Conservation (phyloP, 106 monocot species). For the Phalaenopsis aphrodite region DNA sequence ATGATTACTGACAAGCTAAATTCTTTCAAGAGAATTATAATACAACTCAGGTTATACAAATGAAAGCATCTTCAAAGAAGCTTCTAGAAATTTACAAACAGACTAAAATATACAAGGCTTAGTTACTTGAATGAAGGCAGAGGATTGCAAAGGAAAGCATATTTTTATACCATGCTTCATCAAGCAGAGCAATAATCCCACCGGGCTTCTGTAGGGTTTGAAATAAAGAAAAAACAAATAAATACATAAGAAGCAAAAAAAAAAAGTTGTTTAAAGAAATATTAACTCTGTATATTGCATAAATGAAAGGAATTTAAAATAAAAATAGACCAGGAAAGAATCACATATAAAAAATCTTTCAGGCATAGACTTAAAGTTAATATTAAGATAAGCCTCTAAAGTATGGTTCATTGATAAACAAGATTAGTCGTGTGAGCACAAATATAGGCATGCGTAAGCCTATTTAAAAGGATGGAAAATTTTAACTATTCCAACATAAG, state of each 20-base stretch:
- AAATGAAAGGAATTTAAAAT: not conserved
- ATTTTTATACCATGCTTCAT: conserved; percentile 89
- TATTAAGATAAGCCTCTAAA: not conserved
- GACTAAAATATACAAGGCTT: not conserved
- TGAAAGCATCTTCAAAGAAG: not conserved
- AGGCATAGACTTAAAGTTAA: not conserved
- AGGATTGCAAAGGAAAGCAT: not conserved
- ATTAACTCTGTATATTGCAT: not conserved
- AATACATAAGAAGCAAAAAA: not conserved
- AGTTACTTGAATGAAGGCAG: not conserved
- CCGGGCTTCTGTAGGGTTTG: conserved; percentile 78
- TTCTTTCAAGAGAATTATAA: not conserved
- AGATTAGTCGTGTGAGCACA: not conserved
- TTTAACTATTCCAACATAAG: not conserved
- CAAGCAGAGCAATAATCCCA: conserved; percentile 90
- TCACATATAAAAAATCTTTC: no score
- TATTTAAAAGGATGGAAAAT: not conserved
- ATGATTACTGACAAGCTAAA: conserved; percentile 6
- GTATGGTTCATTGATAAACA: not conserved
- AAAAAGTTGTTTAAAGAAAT: not conserved
- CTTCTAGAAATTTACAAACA: not conserved
- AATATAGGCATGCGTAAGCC: not conserved
- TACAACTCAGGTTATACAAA: not conserved
- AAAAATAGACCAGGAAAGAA: no score
- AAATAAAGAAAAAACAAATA: not conserved